phyloP scores from a whole-genome alignment of 129 eudicot genomes.

The Centaurea solstitialis region DNA sequence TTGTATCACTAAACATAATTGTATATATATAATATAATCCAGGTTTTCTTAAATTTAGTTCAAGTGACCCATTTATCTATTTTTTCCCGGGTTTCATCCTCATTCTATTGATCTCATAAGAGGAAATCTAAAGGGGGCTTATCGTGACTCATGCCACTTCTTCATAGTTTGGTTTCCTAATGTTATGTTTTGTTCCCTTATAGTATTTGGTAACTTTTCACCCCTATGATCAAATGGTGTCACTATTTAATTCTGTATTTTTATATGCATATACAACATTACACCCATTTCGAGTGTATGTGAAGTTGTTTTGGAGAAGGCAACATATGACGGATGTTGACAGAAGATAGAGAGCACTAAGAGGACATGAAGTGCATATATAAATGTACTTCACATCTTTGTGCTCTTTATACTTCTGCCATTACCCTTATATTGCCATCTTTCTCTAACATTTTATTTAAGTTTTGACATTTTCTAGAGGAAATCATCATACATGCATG shows the following conservation, averaged over 20 bases:
- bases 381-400: slow-evolving; percentile 22
- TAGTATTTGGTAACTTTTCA: neutral
- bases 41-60: too few species aligned
- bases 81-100: too few species aligned
- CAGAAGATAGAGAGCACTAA: slow-evolving; percentile 36
- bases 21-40: too few species aligned
- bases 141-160: neutral
- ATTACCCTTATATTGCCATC: slow-evolving; percentile 13
- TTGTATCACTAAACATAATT: too few species aligned
- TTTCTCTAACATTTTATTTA: neutral
- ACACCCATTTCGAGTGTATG: neutral
- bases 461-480: neutral
- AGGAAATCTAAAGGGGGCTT: neutral
- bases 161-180: neutral
- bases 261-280: neutral
- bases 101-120: too few species aligned
- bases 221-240: neutral
- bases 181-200: neutral
- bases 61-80: too few species aligned
- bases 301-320: neutral
- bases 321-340: slow-evolving; percentile 19
- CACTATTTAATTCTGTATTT: too few species aligned
- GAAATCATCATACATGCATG: neutral
- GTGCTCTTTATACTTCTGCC: slow-evolving; percentile 35
- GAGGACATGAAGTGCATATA: slow-evolving; percentile 21